Evolutionary conservation across 2,329 filamentous ascomycete genomes (phyloP).

Genomic region (Diaporthe helianthi): DNA sequence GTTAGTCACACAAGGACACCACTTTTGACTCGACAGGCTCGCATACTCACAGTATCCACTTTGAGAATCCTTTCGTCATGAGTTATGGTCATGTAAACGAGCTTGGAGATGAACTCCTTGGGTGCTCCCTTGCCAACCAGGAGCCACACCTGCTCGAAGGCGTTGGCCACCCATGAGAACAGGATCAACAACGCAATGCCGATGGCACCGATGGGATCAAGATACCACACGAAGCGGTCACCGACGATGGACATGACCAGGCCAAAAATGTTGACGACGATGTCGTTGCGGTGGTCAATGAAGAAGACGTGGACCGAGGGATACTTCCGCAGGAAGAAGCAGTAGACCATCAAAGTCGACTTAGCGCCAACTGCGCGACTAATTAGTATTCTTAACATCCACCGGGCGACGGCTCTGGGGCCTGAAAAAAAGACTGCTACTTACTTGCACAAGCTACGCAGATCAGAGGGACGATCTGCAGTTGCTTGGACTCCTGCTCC

Average conservation of each 20-base stretch:
- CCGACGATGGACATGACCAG: conserved; percentile 63
- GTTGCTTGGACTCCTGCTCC: conserved; percentile 48
- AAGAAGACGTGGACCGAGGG: conserved; percentile 64
- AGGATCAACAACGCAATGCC: conserved; percentile 67
- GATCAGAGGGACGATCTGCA: conserved; percentile 61
- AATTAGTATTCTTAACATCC: not conserved
- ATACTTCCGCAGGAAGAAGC: conserved; percentile 59
- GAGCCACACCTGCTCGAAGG: conserved; percentile 67
- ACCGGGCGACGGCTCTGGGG: not conserved
- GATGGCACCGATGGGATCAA: conserved; percentile 68
- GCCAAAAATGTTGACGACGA: conserved; percentile 62
- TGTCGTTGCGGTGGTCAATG: conserved; percentile 64
- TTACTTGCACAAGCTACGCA: conserved; percentile 62
- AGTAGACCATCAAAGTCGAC: conserved; percentile 59
- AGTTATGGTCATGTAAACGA: conserved; percentile 62
- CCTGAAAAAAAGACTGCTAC: conserved; percentile 39
- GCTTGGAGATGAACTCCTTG: conserved; percentile 60
- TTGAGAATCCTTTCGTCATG: conserved; percentile 62
- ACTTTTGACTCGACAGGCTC: not conserved
- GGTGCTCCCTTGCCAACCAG: conserved; percentile 68
- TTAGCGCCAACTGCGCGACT: conserved; percentile 56
- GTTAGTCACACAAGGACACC: conserved; percentile 24
- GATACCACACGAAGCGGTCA: conserved; percentile 61
- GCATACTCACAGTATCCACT: conserved; percentile 56
- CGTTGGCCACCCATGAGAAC: conserved; percentile 66